Evolutionary conservation across 768 basidiomycete species (phyloP).

Genomic region (Cyathus striatus): DNA sequence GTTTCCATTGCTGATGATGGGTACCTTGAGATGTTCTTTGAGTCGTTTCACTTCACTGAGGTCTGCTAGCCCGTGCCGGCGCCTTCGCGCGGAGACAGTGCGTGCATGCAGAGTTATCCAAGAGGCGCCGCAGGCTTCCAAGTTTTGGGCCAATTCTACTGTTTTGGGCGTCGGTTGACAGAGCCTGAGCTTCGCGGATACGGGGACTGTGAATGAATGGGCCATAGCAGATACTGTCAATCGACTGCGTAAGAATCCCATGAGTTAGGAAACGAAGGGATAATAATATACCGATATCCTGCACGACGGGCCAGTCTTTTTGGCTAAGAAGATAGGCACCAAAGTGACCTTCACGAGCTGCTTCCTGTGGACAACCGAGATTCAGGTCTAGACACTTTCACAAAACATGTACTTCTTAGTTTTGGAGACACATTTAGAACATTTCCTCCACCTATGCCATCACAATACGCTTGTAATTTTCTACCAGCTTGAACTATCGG

Average conservation of each 20-base stretch:
- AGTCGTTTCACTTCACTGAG: conserved; percentile 53
- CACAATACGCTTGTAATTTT: conserved; percentile 54
- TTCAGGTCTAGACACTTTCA: conserved; percentile 55
- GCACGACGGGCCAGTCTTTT: conserved; percentile 67
- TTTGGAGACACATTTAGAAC: no score
- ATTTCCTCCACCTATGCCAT: conserved; percentile 56
- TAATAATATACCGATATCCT: conserved; percentile 57
- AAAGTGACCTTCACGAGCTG: conserved; percentile 60
- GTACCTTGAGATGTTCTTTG: conserved; percentile 44
- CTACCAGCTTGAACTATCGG: conserved; percentile 54
- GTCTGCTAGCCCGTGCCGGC: conserved; percentile 70
- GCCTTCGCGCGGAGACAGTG: conserved; percentile 61
- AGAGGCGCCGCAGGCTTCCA: conserved; percentile 63
- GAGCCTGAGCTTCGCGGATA: conserved; percentile 59
- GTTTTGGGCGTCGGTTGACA: conserved; percentile 53
- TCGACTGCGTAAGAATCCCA: not conserved
- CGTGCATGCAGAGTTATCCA: conserved; percentile 76
- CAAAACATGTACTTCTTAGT: no score
- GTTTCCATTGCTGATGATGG: conserved; percentile 77
- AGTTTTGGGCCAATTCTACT: conserved; percentile 44
- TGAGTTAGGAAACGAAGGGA: no score
- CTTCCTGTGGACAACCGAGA: conserved; percentile 75
- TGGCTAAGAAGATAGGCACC: conserved; percentile 74
- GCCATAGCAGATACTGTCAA: conserved; percentile 59
- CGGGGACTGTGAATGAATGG: conserved; percentile 55